Base-by-base conservation (phyloP, 2,329 filamentous ascomycete genomes). In the Ceratocystiopsis brevicomis region DNA sequence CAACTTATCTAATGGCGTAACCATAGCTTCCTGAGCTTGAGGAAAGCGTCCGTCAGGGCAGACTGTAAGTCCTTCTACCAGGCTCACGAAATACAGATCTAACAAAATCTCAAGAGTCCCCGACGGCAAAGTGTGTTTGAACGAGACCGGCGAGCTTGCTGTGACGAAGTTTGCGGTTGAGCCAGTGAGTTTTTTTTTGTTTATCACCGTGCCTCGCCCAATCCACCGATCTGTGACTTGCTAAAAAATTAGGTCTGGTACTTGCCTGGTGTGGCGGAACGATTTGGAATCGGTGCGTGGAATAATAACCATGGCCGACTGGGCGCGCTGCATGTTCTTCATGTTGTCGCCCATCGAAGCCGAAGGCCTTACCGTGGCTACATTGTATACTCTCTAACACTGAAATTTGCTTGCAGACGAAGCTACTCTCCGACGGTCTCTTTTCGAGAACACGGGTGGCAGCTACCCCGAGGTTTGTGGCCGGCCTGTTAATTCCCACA, bases 121-220 rank as follows among this genome's bases (percentile, higher is more conserved):
- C 0, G 90, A 98, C 58, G 88, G 90, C 42, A 90, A 87, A 56
- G 85, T 96, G 38, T 88, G 86, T 55, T 60, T 96, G 43, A 94
- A 94, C 55, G 69, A 76, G n/a, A 63, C 65, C 3, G 90, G 90
- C 44, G 90, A 96, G 58, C 68, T 96, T 35, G 81, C 81, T 32
- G 90, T 96, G 6, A 96, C 90, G 40, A 98, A 98, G 59, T 84
- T 96, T 50, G 90, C 90, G 4, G 90, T 95, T 17, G 90, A 98
- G 60, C 90, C 90, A 19, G 88, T 84, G 50, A 65, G 73, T 63
- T 37, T 37, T 63, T 37, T 37, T 35, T 18, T 37, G 16, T 18
- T 35, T 35, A 30, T 30, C 25, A 10, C 38, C 46, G 19, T 30
- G 25, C 4, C 25, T 30, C 8, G 25, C 10, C 25, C 25, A 30